A percentile compares a stretch with the other conserved stretches of the same genome.
Evolutionary conservation across 2,329 filamentous ascomycete species (phyloP).

Genomic region (Cladosporium sp.): DNA sequence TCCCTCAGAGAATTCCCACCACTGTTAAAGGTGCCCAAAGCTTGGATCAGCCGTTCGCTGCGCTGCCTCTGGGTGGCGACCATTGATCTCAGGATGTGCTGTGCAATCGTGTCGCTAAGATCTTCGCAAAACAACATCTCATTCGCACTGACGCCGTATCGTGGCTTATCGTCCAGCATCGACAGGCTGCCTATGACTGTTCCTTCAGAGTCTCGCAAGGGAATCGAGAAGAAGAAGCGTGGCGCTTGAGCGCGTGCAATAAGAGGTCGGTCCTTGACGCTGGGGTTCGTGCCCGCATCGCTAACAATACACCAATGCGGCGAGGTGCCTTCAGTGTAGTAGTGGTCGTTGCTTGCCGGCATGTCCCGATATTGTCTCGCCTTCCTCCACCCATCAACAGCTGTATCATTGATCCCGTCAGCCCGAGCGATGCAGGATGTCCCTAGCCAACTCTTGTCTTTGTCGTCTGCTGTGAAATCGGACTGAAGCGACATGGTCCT

Average conservation of each 20-base stretch:
- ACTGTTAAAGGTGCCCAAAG: conserved; percentile 51
- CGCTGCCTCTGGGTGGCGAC: conserved; percentile 54
- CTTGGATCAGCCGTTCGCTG: conserved; percentile 57
- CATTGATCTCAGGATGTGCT: conserved; percentile 60
- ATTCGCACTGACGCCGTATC: conserved; percentile 52
- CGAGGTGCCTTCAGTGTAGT: conserved; percentile 25
- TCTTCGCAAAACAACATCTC: conserved; percentile 61
- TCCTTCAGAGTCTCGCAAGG: conserved; percentile 59
- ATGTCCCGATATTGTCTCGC: background rate
- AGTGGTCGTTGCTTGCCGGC: background rate
- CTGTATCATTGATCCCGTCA: conserved; percentile 32
- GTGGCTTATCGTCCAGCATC: conserved; percentile 57
- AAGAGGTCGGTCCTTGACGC: conserved; percentile 20
- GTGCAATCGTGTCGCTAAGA: conserved; percentile 58
- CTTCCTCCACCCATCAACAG: background rate
- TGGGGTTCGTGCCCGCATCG: conserved; percentile 26
- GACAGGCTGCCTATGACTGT: conserved; percentile 62
- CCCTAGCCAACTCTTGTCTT: conserved; percentile 34
- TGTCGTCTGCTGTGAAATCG: conserved; percentile 35
- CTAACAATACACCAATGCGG: conserved; percentile 32
- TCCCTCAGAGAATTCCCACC: conserved; percentile 31
- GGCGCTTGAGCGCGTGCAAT: conserved; percentile 20
- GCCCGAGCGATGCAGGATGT: conserved; percentile 19
- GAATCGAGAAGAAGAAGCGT: conserved; percentile 60
- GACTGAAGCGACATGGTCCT: conserved; percentile 43